These are phyloP conservation scores for Lepidium didymum DNA, from an alignment of 345 rosid species.

Conservation along the genomic window DNA sequence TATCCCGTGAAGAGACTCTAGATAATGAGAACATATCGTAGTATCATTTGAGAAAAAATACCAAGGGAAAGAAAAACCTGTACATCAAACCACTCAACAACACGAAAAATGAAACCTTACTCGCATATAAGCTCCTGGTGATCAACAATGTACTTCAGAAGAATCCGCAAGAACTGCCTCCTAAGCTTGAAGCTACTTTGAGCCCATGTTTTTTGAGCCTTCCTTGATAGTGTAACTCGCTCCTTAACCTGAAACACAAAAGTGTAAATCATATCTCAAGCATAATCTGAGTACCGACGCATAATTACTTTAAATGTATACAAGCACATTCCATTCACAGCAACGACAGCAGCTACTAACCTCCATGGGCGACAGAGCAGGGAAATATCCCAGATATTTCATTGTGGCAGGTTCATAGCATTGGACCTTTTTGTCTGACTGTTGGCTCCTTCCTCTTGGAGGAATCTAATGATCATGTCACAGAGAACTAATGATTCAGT, in stretches of 20 bases:
- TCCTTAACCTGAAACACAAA: constrained; percentile 56
- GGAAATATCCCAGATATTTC: constrained; percentile 88
- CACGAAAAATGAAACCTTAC: constrained; percentile 39
- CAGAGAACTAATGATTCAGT: neutral
- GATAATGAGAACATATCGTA: constrained; percentile 3
- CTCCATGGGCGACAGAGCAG: constrained; percentile 64
- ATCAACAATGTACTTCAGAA: constrained; percentile 80
- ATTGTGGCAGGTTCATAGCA: constrained; percentile 98
- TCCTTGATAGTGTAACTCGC: constrained; percentile 75
- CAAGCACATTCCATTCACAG: neutral
- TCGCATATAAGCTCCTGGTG: constrained; percentile 98
- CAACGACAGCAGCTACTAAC: constrained; percentile 34
- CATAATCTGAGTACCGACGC: neutral
- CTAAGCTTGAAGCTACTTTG: constrained; percentile 88
- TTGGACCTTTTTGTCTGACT: constrained; percentile 76
- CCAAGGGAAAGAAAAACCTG: neutral
- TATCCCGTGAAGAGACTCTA: constrained; percentile 93
- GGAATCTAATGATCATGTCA: constrained; percentile 52
- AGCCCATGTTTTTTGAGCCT: constrained; percentile 92
- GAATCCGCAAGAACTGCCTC: constrained; percentile 87
- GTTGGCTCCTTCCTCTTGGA: constrained; percentile 84
- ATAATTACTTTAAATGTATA: neutral
- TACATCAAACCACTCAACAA: neutral
- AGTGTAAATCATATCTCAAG: neutral
- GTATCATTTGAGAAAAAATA: neutral